These are phyloP conservation scores for Abrus pulchellus DNA, from an alignment of 306 rosid species.

Conservation along the genomic window DNA sequence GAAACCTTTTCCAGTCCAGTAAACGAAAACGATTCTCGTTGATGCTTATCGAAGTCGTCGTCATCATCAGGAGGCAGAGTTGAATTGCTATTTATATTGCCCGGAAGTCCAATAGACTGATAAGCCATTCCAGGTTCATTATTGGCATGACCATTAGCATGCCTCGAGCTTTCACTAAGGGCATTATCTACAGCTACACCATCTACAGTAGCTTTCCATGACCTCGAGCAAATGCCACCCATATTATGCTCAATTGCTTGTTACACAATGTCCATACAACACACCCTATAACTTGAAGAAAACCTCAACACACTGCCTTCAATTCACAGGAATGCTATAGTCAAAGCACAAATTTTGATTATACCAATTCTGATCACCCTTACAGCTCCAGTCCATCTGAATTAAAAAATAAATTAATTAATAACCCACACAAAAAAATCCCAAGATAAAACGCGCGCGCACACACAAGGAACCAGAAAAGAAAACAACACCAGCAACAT, in stretches of 20 bases:
- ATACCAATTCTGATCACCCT: slow-evolving; percentile 67
- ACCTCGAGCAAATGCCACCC: slow-evolving; percentile 95
- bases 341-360: slow-evolving; percentile 53
- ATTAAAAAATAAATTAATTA: slow-evolving; percentile 31
- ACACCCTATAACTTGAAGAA: slow-evolving; percentile 39
- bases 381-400: slow-evolving; percentile 74
- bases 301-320: slow-evolving; percentile 36
- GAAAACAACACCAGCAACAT: slow-evolving; percentile 10
- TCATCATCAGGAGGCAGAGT: slow-evolving; percentile 54
- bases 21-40: slow-evolving; percentile 69
- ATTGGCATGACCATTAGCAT: slow-evolving; percentile 72
- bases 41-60: slow-evolving; percentile 59
- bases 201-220: slow-evolving; percentile 73
- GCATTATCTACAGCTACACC: slow-evolving; percentile 65
- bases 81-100: slow-evolving; percentile 57
- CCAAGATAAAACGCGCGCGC: background rate
- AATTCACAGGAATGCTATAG: slow-evolving; percentile 54
- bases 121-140: slow-evolving; percentile 54
- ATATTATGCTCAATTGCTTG: slow-evolving; percentile 53
- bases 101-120: slow-evolving; percentile 59
- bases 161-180: slow-evolving; percentile 57
- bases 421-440: slow-evolving; percentile 31
- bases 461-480: background rate
- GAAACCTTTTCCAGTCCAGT: slow-evolving; percentile 62
- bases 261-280: slow-evolving; percentile 62